phyloP scores from a whole-genome alignment of 305 asterid genomes.

The Withania somnifera region DNA sequence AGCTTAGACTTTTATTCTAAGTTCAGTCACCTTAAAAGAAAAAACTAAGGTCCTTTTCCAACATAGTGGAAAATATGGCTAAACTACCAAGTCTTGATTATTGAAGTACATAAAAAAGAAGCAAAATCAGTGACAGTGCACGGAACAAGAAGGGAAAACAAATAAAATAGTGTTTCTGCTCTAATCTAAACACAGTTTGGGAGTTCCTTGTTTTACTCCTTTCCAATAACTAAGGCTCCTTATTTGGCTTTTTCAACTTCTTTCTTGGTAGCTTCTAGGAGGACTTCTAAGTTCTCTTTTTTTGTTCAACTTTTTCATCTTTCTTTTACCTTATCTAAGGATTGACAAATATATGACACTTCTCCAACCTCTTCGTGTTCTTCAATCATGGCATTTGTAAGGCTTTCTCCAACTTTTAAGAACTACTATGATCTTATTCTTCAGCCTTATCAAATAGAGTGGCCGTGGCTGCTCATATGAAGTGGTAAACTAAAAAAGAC shows the following conservation, averaged over 20 bases:
- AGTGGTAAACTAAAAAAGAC: not conserved
- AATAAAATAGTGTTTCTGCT: not conserved
- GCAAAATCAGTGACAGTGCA: not conserved
- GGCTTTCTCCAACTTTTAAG: not conserved
- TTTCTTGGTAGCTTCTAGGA: not conserved
- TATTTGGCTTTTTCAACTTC: not conserved
- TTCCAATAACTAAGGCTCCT: not conserved
- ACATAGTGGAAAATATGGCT: not conserved
- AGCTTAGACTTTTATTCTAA: not conserved
- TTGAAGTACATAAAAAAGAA: not conserved
- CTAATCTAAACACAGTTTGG: not conserved
- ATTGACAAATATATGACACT: not conserved
- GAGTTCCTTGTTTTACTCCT: not conserved
- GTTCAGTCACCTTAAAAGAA: not conserved
- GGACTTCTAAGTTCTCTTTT: not conserved
- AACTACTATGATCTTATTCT: not conserved
- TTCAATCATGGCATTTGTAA: not conserved
- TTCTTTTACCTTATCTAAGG: not conserved
- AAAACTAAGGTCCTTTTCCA: not conserved
- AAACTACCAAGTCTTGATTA: not conserved
- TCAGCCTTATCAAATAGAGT: not conserved
- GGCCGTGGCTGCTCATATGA: not conserved
- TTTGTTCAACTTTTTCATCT: not conserved
- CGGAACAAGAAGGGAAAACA: not conserved
- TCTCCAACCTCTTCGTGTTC: not conserved